A percentile compares a stretch with the other conserved stretches of the same genome.
Evolutionary conservation across 1,284 basidiomycete species (phyloP).

Genomic region (Violaceomyces palustris): DNA sequence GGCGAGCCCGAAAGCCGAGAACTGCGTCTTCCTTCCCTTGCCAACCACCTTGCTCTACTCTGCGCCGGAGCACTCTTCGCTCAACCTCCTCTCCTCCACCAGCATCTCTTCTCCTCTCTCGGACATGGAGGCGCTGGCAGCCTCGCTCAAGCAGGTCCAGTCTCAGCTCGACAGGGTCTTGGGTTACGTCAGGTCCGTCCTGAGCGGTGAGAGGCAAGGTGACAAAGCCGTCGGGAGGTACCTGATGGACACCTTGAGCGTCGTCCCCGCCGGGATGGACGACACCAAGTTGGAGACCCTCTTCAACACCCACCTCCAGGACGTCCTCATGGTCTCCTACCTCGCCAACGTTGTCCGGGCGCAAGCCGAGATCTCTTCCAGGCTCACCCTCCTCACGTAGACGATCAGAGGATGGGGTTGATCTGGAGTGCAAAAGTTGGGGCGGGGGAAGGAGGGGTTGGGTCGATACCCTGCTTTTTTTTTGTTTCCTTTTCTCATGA

Average conservation of each 20-base stretch:
- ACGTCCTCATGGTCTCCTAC: conserved; percentile 90
- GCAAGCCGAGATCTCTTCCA: conserved; percentile 86
- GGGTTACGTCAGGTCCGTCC: conserved; percentile 76
- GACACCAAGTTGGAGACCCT: conserved; percentile 43
- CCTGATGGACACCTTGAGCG: conserved; percentile 70
- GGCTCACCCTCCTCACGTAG: conserved; percentile 70
- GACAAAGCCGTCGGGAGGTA: conserved; percentile 85
- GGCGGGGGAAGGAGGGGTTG: no score
- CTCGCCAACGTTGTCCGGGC: conserved; percentile 87
- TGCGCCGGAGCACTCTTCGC: conserved; percentile 53
- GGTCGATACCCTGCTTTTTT: no score
- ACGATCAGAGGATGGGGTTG: no score
- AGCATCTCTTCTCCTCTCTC: conserved; percentile 31
- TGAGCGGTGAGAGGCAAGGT: conserved; percentile 71
- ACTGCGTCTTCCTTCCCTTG: conserved; percentile 49
- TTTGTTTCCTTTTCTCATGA: no score
- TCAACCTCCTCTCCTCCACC: conserved; percentile 69
- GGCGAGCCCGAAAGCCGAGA: conserved; percentile 44
- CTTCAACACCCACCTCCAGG: conserved; percentile 59
- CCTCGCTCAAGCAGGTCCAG: conserved; percentile 66
- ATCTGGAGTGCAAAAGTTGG: no score
- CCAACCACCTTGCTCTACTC: conserved; percentile 37
- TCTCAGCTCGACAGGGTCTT: conserved; percentile 80
- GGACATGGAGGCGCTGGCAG: conserved; percentile 60
- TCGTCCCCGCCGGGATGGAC: conserved; percentile 42